Conservation (phyloP, 1,284 basidiomycete genomes). For the Lignosus rhinocerotis region DNA sequence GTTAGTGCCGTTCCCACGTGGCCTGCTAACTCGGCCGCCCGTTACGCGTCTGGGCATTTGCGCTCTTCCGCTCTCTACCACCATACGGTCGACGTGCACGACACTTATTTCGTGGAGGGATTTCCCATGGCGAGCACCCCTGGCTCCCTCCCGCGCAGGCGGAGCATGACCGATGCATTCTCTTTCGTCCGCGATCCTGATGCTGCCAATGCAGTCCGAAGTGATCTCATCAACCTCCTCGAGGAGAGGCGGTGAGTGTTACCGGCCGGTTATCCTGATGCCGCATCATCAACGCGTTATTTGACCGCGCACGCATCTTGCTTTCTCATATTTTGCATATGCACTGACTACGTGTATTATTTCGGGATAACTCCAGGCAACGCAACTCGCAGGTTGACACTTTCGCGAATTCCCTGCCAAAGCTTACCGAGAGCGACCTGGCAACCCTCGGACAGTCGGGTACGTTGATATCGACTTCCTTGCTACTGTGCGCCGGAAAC, state of each 20-base stretch:
- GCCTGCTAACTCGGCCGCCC: too few species aligned
- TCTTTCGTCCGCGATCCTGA: slow-evolving; percentile 12
- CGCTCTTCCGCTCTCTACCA: too few species aligned
- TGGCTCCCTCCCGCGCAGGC: slow-evolving; percentile 8
- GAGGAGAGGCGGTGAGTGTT: slow-evolving; percentile 14
- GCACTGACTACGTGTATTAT: neutral
- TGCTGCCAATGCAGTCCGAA: slow-evolving; percentile 3
- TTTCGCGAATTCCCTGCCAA: slow-evolving; percentile 41
- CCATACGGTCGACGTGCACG: too few species aligned
- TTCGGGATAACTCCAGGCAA: slow-evolving; percentile 2
- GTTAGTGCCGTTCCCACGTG: too few species aligned
- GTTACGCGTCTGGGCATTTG: too few species aligned
- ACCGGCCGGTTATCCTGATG: neutral
- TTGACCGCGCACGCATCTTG: neutral
- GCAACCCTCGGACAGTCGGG: slow-evolving; percentile 39
- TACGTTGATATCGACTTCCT: slow-evolving; percentile 16
- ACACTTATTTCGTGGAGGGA: too few species aligned
- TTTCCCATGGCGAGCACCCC: neutral
- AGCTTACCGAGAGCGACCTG: slow-evolving; percentile 44
- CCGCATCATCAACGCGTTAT: neutral
- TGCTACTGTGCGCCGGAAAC: neutral
- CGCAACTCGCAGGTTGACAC: slow-evolving; percentile 25
- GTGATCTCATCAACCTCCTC: slow-evolving; percentile 14
- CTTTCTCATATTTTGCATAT: neutral
- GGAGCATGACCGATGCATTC: slow-evolving; percentile 20